Evolutionary conservation across 306 rosid species (phyloP), one percentile per base, ranked within the genome.

Genomic region (Inga laurina): DNA sequence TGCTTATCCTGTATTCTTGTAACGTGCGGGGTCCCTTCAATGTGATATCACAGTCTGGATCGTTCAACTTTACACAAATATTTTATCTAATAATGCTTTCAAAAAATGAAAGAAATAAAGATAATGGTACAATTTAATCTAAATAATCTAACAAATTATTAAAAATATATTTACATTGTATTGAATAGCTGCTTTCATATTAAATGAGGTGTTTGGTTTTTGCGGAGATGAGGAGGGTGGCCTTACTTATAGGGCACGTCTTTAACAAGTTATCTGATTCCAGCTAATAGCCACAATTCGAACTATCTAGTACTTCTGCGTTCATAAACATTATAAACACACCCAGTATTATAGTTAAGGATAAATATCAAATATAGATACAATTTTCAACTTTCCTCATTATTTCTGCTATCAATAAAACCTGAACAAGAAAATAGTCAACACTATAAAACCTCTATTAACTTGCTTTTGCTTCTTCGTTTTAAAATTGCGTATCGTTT

Each of bases 171-270:
- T 1, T 4, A 5, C 27, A 65, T 51, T 65, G 7, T 39, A 37
- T 18, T 5, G 27, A 32, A 30, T 35, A 2, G 65, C 16, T 32
- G 61, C 79, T 45, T 57, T n/a, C 78, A n/a, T n/a, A 70, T 70
- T 76, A 64, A 83, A 83, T 79, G 82, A 79, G 30, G 11, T 9
- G 70, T 41, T 37, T 22, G 54, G 30, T 14, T 39, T 70, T 61
- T 75, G 16, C 19, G 48, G 59, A 45, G 9, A 82, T 65, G 69
- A 75, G 65, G 74, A 62, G 51, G 32, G 48, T 4, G 0, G 2
- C 66, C 44, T 43, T 71, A 44, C 79, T 75, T 75, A 39, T 79
- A 41, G 54, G 22, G 19, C 15, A 80, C 73, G 84, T 32, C 34
- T 57, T 74, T 24, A 34, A 66, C 24, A 66, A 21, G 39, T 54